phyloP scores from a whole-genome alignment of 1,139 yeast genomes.

The Geotrichum candidum region DNA sequence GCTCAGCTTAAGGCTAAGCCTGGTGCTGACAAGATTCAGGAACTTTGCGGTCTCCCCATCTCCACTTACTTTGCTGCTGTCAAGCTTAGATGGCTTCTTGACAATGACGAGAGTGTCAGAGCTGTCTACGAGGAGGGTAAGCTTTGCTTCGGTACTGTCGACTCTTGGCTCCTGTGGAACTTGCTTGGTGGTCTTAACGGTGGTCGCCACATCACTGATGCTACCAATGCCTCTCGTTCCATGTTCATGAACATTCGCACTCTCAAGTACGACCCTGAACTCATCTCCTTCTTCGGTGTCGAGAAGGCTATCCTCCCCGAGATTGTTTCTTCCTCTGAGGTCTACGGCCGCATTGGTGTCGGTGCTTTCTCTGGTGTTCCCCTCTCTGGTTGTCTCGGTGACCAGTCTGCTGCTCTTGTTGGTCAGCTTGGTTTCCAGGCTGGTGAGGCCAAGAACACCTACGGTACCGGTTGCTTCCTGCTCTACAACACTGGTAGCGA shows the following conservation, averaged over 20 bases:
- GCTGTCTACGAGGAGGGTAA: conserved; percentile 70
- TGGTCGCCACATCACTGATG: conserved; percentile 67
- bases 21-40: conserved; percentile 56
- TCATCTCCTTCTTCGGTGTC: conserved; percentile 73
- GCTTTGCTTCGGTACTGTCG: conserved; percentile 89
- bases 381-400: conserved; percentile 87
- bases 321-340: conserved; percentile 73
- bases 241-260: conserved; percentile 82
- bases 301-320: conserved; percentile 67
- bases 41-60: conserved; percentile 77
- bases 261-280: conserved; percentile 66
- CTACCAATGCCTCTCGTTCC: conserved; percentile 88
- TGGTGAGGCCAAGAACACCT: conserved; percentile 93
- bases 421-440: conserved; percentile 82
- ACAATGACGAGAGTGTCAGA: conserved; percentile 64
- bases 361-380: conserved; percentile 52
- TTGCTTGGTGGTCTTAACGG: conserved; percentile 56
- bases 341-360: conserved; percentile 52
- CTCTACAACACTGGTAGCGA: conserved; percentile 76
- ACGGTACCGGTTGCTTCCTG: conserved; percentile 93
- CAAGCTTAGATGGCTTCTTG: conserved; percentile 83
- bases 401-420: conserved; percentile 88
- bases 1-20: conserved; percentile 55
- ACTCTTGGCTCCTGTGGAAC: conserved; percentile 88
- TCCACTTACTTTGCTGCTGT: conserved; percentile 91